Percentiles rank a stretch among this genome's conserved stretches.
Conservation (phyloP, 441 rosid genomes). For the Jatropha podagrica region DNA sequence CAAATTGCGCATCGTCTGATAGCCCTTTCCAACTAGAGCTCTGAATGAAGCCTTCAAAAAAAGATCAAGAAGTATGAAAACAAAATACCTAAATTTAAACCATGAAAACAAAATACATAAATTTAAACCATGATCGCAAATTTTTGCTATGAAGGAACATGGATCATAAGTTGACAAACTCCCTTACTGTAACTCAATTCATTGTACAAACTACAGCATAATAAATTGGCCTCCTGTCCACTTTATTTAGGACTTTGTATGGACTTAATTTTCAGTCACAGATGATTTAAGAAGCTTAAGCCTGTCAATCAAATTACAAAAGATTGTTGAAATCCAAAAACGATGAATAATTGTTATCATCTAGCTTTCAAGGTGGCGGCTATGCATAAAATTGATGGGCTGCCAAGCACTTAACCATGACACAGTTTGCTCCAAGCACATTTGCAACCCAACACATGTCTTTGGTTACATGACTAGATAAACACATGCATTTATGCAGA, state of each 20-base stretch:
- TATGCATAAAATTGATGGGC: slow-evolving; percentile 1
- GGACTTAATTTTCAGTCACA: not conserved
- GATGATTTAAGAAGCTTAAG: not conserved
- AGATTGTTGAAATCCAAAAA: not conserved
- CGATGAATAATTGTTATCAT: not conserved
- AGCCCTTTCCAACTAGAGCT: slow-evolving; percentile 96
- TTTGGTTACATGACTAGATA: not conserved
- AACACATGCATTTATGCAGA: not conserved
- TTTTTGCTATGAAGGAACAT: not conserved
- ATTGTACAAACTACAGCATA: not conserved
- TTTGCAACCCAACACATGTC: not conserved
- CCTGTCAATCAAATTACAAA: not conserved
- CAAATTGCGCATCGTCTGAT: slow-evolving; percentile 93
- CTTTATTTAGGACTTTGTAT: not conserved
- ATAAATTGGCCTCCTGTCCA: not conserved
- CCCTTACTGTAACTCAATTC: not conserved
- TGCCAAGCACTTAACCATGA: not conserved
- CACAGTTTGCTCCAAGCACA: not conserved
- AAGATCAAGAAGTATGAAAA: slow-evolving; percentile 15
- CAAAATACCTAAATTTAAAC: not conserved
- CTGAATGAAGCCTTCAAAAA: slow-evolving; percentile 80
- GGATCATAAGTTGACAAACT: not conserved
- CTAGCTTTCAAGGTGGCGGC: not conserved
- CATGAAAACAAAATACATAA: too few species aligned
- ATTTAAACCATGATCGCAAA: not conserved